Percentiles rank a stretch among this genome's conserved stretches.
Conservation (phyloP, 345 rosid species). For the Balakata baccata region DNA sequence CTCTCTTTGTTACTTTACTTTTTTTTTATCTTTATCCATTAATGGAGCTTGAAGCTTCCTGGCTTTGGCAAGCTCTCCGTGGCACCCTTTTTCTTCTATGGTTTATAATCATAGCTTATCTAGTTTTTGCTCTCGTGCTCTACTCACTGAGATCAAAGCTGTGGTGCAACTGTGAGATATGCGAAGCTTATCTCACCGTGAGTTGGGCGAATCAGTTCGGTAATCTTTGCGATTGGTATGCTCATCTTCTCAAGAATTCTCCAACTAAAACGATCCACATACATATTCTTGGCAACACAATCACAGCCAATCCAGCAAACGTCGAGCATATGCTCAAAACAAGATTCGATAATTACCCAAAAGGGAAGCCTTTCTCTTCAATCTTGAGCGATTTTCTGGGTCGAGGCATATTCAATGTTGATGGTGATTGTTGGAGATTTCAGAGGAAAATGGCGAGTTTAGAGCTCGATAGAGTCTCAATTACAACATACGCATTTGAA, state of each 20-base stretch:
- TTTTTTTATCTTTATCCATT: not conserved
- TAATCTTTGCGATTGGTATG: conserved; percentile 73
- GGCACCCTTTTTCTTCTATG: not conserved
- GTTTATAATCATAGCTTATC: not conserved
- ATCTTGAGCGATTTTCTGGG: conserved; percentile 77
- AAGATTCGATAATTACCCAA: conserved; percentile 63
- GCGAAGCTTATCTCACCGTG: conserved; percentile 49
- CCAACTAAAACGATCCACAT: conserved; percentile 59
- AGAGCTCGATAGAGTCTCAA: conserved; percentile 48
- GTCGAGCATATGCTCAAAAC: conserved; percentile 74
- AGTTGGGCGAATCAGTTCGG: conserved; percentile 52
- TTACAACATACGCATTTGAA: conserved; percentile 51
- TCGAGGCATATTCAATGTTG: conserved; percentile 76
- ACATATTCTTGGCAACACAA: conserved; percentile 59
- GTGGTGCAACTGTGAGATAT: conserved; percentile 68
- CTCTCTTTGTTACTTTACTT: not conserved
- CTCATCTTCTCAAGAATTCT: conserved; percentile 59
- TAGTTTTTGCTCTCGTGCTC: conserved; percentile 19
- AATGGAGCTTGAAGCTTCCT: conserved; percentile 11
- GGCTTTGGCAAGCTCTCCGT: not conserved
- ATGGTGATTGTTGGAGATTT: conserved; percentile 65
- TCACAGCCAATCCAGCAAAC: conserved; percentile 66
- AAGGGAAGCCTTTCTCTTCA: conserved; percentile 69
- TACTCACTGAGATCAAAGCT: conserved; percentile 28
- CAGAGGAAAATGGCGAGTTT: conserved; percentile 64